Evolutionary conservation across 2,329 filamentous ascomycete species (phyloP), one percentile per base, ranked within the genome.

Genomic region (Aspergillus sp.): DNA sequence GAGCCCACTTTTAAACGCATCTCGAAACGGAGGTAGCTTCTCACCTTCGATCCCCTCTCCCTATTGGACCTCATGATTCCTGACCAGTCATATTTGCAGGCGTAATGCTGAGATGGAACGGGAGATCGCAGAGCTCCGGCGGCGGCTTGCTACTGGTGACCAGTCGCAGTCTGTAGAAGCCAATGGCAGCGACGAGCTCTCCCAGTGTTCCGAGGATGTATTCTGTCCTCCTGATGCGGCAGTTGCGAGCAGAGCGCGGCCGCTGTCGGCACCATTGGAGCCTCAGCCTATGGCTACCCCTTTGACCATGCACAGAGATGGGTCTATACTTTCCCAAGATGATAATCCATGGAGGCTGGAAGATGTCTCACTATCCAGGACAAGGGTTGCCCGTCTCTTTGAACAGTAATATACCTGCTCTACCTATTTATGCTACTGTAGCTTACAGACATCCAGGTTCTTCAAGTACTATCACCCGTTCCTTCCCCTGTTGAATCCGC

Each of bases 1-100:
- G 86, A 88, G 66, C 83, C 84, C 63, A 85, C 85, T 69, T 89
- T 89, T 77, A 88, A 87, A 77, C 82, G 87, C 61, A 81, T 88
- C 38, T 87, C 85, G 54, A 88, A 88, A 75, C 80, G 86, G 69
- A 75, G 74, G 75, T 77, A 65, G n/a, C 3, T 8, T 19, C 10
- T 27, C 7, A 2, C 4, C 8, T 27, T 8, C 36, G 15, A 51
- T 36, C 25, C 30, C 47, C n/a, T 27, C n/a, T 54, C 32, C 32
- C 32, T 15, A 36, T 36, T 36, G 32, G 8, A 38, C 19, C 42
- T 25, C 23, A n/a, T 39, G 15, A 8, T 53, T 25, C 52, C 61
- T 63, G 61, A 65, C 62, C 61, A 32, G 59, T 48, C 32, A 23
- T 19, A 15, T 57, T 6, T 42, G 47, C 58, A 88, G 85, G 63